A percentile compares a stretch with the other conserved stretches of the same genome.
Conservation (phyloP, 495 filamentous ascomycete genomes). For the Penicillium chermesinum region DNA sequence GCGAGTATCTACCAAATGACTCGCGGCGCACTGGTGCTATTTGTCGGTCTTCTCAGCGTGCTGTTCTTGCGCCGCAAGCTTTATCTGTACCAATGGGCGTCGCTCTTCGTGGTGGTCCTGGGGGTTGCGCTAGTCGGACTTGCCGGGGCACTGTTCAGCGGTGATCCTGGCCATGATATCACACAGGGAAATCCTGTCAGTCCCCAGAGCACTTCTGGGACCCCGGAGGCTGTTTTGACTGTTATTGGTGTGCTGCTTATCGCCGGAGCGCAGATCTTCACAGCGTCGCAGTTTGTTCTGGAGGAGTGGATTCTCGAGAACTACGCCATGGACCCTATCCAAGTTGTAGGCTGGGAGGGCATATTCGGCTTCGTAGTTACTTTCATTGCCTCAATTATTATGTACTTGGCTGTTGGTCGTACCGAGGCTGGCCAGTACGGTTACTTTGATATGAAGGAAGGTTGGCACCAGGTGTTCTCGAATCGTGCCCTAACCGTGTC, state of each 20-base stretch:
- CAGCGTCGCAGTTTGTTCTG: constrained; percentile 89
- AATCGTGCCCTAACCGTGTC: constrained; percentile 66
- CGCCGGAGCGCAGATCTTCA: constrained; percentile 92
- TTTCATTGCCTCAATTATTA: constrained; percentile 66
- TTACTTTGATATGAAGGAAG: constrained; percentile 85
- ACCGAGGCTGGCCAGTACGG: constrained; percentile 70
- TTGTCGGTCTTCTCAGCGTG: constrained; percentile 93
- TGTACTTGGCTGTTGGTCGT: constrained; percentile 70
- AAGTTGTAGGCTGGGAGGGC: constrained; percentile 95
- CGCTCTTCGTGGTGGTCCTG: constrained; percentile 76
- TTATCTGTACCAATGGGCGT: constrained; percentile 80
- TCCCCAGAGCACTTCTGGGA: constrained; percentile 27
- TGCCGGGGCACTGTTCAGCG: constrained; percentile 72
- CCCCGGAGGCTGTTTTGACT: constrained; percentile 61
- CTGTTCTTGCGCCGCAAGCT: constrained; percentile 77
- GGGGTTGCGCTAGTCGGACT: constrained; percentile 89
- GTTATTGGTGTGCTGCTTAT: constrained; percentile 83
- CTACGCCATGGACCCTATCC: constrained; percentile 81
- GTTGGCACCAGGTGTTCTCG: constrained; percentile 67
- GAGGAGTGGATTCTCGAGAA: constrained; percentile 93
- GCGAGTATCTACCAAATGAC: constrained; percentile 99
- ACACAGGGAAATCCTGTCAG: constrained; percentile 26
- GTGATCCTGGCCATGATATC: constrained; percentile 48
- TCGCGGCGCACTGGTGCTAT: constrained; percentile 85
- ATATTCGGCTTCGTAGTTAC: constrained; percentile 88